Evolutionary conservation across 495 filamentous ascomycete genomes (phyloP).

Genomic region (Penicillium waksmanii): DNA sequence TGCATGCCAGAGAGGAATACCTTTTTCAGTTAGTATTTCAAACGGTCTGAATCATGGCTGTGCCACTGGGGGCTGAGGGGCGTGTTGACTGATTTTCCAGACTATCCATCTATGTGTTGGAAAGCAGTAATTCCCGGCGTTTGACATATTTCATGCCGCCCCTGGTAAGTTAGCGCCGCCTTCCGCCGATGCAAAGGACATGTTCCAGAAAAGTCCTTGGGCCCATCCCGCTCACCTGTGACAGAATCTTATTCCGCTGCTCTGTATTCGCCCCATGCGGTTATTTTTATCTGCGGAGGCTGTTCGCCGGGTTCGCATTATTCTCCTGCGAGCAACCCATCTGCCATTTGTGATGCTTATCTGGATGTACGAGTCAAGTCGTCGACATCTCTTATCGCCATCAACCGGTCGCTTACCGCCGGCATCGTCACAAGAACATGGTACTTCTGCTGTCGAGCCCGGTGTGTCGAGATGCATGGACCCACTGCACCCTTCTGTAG

Average conservation of each 20-base stretch:
- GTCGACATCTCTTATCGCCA: slow-evolving; percentile 31
- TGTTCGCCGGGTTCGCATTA: slow-evolving; percentile 72
- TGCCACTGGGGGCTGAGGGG: not conserved
- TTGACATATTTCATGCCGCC: slow-evolving; percentile 79
- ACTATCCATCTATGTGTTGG: slow-evolving; percentile 72
- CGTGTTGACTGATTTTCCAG: slow-evolving; percentile 27
- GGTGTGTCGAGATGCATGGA: slow-evolving; percentile 36
- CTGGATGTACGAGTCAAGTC: slow-evolving; percentile 58
- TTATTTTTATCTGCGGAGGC: slow-evolving; percentile 19
- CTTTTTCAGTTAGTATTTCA: slow-evolving; percentile 70
- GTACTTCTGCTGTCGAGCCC: slow-evolving; percentile 31
- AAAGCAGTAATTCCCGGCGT: slow-evolving; percentile 73
- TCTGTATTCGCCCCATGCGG: slow-evolving; percentile 81
- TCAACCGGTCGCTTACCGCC: slow-evolving; percentile 33
- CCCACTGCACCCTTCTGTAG: slow-evolving; percentile 33
- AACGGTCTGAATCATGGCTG: slow-evolving; percentile 1
- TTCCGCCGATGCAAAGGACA: slow-evolving; percentile 2
- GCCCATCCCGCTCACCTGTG: slow-evolving; percentile 26
- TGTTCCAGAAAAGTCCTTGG: slow-evolving; percentile 18
- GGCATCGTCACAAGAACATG: slow-evolving; percentile 24
- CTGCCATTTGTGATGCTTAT: slow-evolving; percentile 66
- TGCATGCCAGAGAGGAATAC: slow-evolving; percentile 72
- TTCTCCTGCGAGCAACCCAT: slow-evolving; percentile 75
- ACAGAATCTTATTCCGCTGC: slow-evolving; percentile 82
- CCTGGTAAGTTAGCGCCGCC: slow-evolving; percentile 47